These are phyloP conservation scores for Tetradesmus obliquus DNA, from an alignment of 139 green algal genomes.

Conservation along the genomic window DNA sequence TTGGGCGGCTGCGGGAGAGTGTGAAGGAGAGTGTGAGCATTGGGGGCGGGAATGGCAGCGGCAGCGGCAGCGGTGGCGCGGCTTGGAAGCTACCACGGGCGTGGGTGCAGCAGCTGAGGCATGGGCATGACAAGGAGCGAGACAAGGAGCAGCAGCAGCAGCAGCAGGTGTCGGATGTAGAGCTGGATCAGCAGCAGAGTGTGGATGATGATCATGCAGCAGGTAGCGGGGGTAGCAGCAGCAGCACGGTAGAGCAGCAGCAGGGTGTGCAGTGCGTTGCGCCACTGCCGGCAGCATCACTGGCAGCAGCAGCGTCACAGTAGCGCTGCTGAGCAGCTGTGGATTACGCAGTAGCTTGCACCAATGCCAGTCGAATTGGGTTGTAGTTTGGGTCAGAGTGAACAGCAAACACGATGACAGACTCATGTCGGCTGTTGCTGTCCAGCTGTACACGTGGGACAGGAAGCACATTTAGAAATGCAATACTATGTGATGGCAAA, in stretches of 20 bases:
- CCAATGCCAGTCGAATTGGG: too few species aligned
- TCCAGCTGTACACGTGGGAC: not conserved
- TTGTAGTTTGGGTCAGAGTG: too few species aligned
- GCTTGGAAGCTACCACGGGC: not conserved
- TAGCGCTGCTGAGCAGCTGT: not conserved
- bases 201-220: not conserved
- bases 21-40: not conserved
- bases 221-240: not conserved
- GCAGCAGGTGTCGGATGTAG: not conserved
- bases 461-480: not conserved
- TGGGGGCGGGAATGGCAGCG: not conserved
- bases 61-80: not conserved
- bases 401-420: not conserved
- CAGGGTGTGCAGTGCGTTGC: not conserved
- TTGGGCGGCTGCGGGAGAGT: not conserved
- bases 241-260: not conserved
- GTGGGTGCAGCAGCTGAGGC: slow-evolving; percentile 14
- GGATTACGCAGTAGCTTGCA: too few species aligned
- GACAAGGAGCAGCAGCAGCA: not conserved
- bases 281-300: not conserved
- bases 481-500: not conserved
- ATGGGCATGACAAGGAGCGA: not conserved
- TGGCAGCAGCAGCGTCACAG: not conserved
- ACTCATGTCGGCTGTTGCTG: not conserved
- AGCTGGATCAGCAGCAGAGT: not conserved